Evolutionary conservation across 148 eudicot genomes (phyloP), one percentile per base, ranked within the genome.

Genomic region (Euryodendron excelsum): DNA sequence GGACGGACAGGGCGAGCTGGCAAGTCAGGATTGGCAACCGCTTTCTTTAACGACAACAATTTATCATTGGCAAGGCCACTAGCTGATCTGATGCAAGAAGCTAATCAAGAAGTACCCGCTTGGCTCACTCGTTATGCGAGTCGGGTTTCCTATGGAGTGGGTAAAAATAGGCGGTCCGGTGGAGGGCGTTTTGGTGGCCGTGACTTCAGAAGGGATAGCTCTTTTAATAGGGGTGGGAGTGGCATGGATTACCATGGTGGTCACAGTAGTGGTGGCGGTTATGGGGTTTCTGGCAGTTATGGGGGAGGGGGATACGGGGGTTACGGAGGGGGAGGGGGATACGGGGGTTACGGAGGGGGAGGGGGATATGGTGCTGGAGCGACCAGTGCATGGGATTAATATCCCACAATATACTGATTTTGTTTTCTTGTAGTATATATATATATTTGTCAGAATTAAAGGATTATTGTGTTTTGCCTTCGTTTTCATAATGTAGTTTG

Each of bases 1-100:
- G 98, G 98, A 25, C 89, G 98, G 59, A 94, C 98, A 21, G 98
- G 98, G 30, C 86, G 98, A 64, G 98, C 98, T 77, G 98, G 98
- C 28, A 94, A 94, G 78, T 67, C 92, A 8, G 98, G 98, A 68
- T 77, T 94, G 64, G 98, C 98, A 17, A 94, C 98, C 21, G 98
- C 98, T 34, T 94, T 93, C 79, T 93, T 93, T 72, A 89, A 89
- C 34, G 93, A 91, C 12, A 89, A 87, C n/a, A 93, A 93, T 77
- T 37, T 76, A 39, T 86, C 95, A 2, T 9, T 93, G 47, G 93
- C 98, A 45, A 87, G 87, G 74, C 78, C 93, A 3, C 80, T 93
- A 8, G 82, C 88, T 61, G 93, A 93, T 50, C 85, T 91, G 53
- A 93, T 93, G 98, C 87, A 81, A 83, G 98, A 93, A 86, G 84